These are phyloP conservation scores for Thelonectria discophora DNA, from an alignment of 2,329 filamentous ascomycete genomes.

Conservation along the genomic window DNA sequence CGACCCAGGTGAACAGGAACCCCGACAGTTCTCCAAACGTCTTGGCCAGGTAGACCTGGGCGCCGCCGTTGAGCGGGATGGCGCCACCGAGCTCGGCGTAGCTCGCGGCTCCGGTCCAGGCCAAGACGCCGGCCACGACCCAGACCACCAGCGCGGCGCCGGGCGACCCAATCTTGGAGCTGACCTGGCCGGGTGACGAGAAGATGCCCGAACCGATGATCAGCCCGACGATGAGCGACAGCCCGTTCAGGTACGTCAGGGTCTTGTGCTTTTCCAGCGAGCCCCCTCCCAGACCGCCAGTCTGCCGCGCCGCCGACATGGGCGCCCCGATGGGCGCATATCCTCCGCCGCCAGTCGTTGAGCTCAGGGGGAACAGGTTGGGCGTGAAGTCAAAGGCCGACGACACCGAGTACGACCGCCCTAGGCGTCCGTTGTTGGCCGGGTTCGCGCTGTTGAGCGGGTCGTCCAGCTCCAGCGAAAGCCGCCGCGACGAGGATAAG, in stretches of 20 bases:
- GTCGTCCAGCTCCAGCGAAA: constrained; percentile 85
- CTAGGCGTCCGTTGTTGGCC: constrained; percentile 48
- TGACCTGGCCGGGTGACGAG: constrained; percentile 92
- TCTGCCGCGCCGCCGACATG: constrained; percentile 59
- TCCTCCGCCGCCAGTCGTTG: constrained; percentile 73
- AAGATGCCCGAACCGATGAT: constrained; percentile 98
- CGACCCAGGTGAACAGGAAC: constrained; percentile 96
- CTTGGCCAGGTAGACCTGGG: constrained; percentile 93
- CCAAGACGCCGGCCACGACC: constrained; percentile 88
- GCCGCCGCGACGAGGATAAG: constrained; percentile 87
- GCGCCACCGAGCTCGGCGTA: constrained; percentile 96
- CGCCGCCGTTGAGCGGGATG: constrained; percentile 92
- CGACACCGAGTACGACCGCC: constrained; percentile 85
- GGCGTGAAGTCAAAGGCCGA: constrained; percentile 97
- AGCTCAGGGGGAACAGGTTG: constrained; percentile 90
- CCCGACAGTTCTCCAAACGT: constrained; percentile 94
- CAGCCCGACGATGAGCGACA: constrained; percentile 89
- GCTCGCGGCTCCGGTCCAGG: constrained; percentile 94
- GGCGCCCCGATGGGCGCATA: constrained; percentile 90
- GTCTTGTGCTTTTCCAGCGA: constrained; percentile 95
- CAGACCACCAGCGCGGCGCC: constrained; percentile 92
- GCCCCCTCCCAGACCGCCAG: constrained; percentile 71
- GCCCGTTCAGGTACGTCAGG: constrained; percentile 90
- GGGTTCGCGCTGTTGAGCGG: constrained; percentile 70
- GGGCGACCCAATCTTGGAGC: constrained; percentile 87